Percentiles rank a stretch among this genome's conserved stretches.
Conservation (phyloP, 768 basidiomycete genomes). For the Mycena galericulata region DNA sequence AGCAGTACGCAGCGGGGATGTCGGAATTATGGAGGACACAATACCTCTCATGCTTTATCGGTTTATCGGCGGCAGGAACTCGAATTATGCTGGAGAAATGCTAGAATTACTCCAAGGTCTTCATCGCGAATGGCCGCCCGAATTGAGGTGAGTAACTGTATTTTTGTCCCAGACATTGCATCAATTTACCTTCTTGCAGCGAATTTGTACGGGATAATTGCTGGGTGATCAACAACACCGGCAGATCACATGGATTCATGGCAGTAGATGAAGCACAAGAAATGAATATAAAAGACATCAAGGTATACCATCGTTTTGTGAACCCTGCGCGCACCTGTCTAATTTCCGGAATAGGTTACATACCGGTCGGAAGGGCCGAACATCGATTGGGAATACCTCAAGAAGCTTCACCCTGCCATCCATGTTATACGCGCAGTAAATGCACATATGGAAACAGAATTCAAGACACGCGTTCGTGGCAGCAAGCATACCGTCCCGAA, state of each 20-base stretch:
- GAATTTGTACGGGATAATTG: slow-evolving; percentile 34
- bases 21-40: slow-evolving; percentile 40
- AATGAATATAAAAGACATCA: slow-evolving; percentile 35
- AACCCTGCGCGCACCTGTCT: neutral
- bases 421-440: slow-evolving; percentile 28
- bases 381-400: slow-evolving; percentile 35
- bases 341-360: slow-evolving; percentile 34
- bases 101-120: slow-evolving; percentile 40
- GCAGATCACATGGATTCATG: slow-evolving; percentile 11
- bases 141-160: slow-evolving; percentile 30
- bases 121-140: slow-evolving; percentile 34
- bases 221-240: slow-evolving; percentile 37
- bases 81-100: slow-evolving; percentile 39
- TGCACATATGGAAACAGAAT: slow-evolving; percentile 34
- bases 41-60: slow-evolving; percentile 37
- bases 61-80: slow-evolving; percentile 38
- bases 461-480: slow-evolving; percentile 21
- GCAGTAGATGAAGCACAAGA: slow-evolving; percentile 38
- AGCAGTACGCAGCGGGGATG: slow-evolving; percentile 41
- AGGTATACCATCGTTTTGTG: neutral
- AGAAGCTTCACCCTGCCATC: slow-evolving; percentile 33
- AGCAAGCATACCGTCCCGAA: slow-evolving; percentile 33
- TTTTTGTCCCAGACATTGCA: slow-evolving; percentile 5
- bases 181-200: neutral
- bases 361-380: slow-evolving; percentile 35